phyloP scores from a whole-genome alignment of 768 basidiomycete species.

The Coprinopsis marcescibilis region DNA sequence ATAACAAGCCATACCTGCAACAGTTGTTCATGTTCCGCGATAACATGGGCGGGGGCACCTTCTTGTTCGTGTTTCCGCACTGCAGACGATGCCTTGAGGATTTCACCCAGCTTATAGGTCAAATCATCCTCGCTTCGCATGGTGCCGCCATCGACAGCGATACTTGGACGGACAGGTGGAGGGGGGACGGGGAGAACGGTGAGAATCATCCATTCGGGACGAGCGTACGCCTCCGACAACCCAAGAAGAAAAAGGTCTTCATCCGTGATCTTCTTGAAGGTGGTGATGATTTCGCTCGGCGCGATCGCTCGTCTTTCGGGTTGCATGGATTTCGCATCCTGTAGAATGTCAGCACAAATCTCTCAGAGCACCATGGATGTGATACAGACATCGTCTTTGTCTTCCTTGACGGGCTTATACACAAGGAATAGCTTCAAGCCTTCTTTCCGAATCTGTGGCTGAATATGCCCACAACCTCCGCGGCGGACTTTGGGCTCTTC shows the following conservation, averaged over 20 bases:
- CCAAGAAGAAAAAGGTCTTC: conserved; percentile 85
- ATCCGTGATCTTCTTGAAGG: conserved; percentile 94
- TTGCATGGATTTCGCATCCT: conserved; percentile 79
- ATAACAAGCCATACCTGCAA: conserved; percentile 62
- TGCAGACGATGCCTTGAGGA: conserved; percentile 91
- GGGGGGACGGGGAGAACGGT: conserved; percentile 98
- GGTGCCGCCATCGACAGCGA: conserved; percentile 93
- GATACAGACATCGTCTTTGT: conserved; percentile 83
- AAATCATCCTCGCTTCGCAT: conserved; percentile 98
- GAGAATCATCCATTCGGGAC: conserved; percentile 99
- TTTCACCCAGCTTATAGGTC: conserved; percentile 96
- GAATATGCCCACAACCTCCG: conserved; percentile 93
- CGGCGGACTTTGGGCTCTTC: conserved; percentile 86
- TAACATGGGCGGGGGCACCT: conserved; percentile 93
- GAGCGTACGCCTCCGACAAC: conserved; percentile 90
- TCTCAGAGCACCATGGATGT: conserved; percentile 5
- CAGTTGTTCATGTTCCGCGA: conserved; percentile 92
- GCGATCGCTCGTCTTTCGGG: conserved; percentile 80
- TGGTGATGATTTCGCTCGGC: conserved; percentile 84
- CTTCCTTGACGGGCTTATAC: conserved; percentile 92
- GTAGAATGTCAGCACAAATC: conserved; percentile 14
- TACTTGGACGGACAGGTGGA: conserved; percentile 95
- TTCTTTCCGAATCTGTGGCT: conserved; percentile 89
- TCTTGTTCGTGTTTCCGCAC: conserved; percentile 92
- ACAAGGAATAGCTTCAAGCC: conserved; percentile 92